Evolutionary conservation across 257 asterid species (phyloP).

Genomic region (Echites panduratus): DNA sequence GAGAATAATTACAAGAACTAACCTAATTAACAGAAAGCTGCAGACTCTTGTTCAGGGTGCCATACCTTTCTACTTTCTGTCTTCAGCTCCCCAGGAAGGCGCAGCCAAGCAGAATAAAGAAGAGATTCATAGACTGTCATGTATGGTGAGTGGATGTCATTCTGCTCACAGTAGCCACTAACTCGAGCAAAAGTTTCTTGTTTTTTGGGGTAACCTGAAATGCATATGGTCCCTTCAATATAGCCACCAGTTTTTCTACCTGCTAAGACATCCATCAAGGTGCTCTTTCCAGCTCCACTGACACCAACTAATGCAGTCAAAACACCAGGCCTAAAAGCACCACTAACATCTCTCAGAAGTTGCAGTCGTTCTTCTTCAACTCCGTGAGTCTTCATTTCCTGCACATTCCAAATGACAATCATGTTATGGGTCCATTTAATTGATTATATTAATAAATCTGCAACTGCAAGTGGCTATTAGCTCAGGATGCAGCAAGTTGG

Average conservation of each 20-base stretch:
- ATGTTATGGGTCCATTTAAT: no score
- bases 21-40: no score
- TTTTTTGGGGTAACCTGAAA: conserved; percentile 72
- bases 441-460: no score
- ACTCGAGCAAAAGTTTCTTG: conserved; percentile 72
- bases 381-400: conserved; percentile 68
- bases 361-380: conserved; percentile 59
- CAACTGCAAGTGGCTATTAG: no score
- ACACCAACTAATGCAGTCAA: conserved; percentile 75
- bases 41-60: no score
- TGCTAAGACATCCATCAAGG: conserved; percentile 76
- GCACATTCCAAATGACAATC: no score
- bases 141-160: conserved; percentile 72
- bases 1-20: no score
- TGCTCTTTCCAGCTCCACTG: conserved; percentile 83
- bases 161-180: conserved; percentile 81
- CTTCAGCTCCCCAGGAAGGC: no score
- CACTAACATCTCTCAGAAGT: conserved; percentile 58
- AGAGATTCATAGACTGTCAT: conserved; percentile 72
- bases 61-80: no score
- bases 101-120: conserved; percentile 70
- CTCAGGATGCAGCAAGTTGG: no score
- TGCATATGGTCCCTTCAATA: conserved; percentile 56
- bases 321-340: conserved; percentile 78
- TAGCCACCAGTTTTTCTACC: conserved; percentile 74